A percentile compares a stretch with the other conserved stretches of the same genome.
These are phyloP conservation scores for Botrytis aclada DNA, from an alignment of 2,329 filamentous ascomycete species.

Conservation along the genomic window DNA sequence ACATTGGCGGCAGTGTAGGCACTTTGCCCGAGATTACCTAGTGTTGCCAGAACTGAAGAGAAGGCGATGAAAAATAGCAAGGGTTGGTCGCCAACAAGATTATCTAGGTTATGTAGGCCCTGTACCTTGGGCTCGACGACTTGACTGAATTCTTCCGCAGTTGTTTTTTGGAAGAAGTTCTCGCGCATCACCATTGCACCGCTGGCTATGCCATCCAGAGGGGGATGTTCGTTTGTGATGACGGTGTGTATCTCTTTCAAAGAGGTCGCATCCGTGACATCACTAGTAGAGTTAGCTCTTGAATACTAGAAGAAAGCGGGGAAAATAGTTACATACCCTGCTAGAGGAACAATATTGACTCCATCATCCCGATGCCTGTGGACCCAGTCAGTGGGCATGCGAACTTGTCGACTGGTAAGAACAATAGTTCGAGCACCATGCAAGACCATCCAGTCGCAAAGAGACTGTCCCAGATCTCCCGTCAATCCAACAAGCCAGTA, in stretches of 20 bases:
- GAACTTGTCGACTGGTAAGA: slow-evolving; percentile 28
- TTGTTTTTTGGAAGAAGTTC: background rate
- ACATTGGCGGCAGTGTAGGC: slow-evolving; percentile 44
- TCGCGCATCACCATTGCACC: background rate
- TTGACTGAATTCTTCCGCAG: background rate
- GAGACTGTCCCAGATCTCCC: slow-evolving; percentile 38
- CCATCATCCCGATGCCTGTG: background rate
- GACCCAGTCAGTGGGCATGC: background rate
- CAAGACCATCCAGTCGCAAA: slow-evolving; percentile 43
- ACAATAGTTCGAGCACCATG: slow-evolving; percentile 39
- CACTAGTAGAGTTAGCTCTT: background rate
- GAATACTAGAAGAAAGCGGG: background rate
- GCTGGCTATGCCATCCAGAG: background rate
- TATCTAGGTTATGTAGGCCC: slow-evolving; percentile 37
- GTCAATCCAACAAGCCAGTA: slow-evolving; percentile 36
- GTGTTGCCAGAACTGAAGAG: slow-evolving; percentile 38
- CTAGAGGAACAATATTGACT: background rate
- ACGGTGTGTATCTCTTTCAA: background rate
- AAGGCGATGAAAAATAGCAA: slow-evolving; percentile 45
- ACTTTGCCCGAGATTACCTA: slow-evolving; percentile 39
- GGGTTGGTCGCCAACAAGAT: slow-evolving; percentile 32
- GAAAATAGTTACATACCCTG: background rate
- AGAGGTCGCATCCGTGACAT: background rate
- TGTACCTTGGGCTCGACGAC: slow-evolving; percentile 39
- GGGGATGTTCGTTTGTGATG: background rate